These are phyloP conservation scores for Diaporthe amygdali DNA, from an alignment of 2,329 filamentous ascomycete species.

Conservation along the genomic window DNA sequence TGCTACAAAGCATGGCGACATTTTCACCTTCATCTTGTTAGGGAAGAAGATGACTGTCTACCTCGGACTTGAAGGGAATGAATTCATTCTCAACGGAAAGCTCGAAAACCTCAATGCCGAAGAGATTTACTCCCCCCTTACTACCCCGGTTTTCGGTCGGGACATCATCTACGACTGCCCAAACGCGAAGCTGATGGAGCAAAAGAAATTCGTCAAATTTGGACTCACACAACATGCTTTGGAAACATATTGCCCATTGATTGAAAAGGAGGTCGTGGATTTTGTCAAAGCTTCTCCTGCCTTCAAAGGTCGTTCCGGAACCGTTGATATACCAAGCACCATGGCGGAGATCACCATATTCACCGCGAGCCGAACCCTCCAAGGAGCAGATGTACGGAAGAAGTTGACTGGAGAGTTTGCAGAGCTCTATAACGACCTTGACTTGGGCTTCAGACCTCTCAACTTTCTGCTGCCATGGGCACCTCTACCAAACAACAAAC, in stretches of 20 bases:
- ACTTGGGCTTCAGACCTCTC: slow-evolving; percentile 87
- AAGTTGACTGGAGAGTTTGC: slow-evolving; percentile 79
- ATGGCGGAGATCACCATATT: slow-evolving; percentile 91
- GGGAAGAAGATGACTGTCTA: slow-evolving; percentile 90
- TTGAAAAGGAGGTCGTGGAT: slow-evolving; percentile 73
- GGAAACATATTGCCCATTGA: slow-evolving; percentile 77
- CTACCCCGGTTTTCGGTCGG: slow-evolving; percentile 75
- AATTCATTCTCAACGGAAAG: slow-evolving; percentile 92
- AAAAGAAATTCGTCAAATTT: slow-evolving; percentile 91
- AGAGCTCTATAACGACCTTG: slow-evolving; percentile 83
- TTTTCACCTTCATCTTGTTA: slow-evolving; percentile 87
- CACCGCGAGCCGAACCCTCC: slow-evolving; percentile 83
- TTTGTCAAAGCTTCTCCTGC: slow-evolving; percentile 72
- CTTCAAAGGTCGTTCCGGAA: slow-evolving; percentile 73
- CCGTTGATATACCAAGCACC: slow-evolving; percentile 73
- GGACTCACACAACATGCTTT: slow-evolving; percentile 78
- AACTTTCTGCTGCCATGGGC: slow-evolving; percentile 93
- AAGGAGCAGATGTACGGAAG: slow-evolving; percentile 82
- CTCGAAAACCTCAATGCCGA: slow-evolving; percentile 88
- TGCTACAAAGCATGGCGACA: slow-evolving; percentile 73
- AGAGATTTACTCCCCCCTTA: slow-evolving; percentile 84
- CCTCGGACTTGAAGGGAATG: slow-evolving; percentile 81
- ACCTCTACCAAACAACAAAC: slow-evolving; percentile 85
- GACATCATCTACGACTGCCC: slow-evolving; percentile 92
- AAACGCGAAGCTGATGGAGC: slow-evolving; percentile 92